These are phyloP conservation scores for Alternaria ventricosa DNA, from an alignment of 2,329 filamentous ascomycete genomes.

Conservation along the genomic window DNA sequence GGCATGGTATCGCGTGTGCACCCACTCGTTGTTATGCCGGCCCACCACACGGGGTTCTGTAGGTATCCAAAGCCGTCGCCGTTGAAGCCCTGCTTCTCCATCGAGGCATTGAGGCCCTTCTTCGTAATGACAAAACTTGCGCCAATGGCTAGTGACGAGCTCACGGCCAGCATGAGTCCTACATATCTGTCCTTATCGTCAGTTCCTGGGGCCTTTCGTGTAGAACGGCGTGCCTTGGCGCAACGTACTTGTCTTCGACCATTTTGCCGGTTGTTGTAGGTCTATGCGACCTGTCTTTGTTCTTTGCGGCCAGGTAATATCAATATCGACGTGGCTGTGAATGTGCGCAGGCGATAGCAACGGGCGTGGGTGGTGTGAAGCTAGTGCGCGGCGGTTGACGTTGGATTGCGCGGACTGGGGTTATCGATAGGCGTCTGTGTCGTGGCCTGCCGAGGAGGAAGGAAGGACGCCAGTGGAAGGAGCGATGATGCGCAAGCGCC, in stretches of 20 bases:
- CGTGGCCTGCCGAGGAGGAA: slow-evolving; percentile 1
- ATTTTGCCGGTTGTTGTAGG: slow-evolving; percentile 29
- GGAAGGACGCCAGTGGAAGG: not conserved
- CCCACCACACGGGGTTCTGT: slow-evolving; percentile 97
- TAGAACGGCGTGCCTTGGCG: slow-evolving; percentile 1
- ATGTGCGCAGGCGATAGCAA: not conserved
- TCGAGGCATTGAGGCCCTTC: slow-evolving; percentile 93
- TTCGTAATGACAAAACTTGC: slow-evolving; percentile 99
- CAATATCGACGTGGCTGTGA: not conserved
- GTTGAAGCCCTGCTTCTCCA: slow-evolving; percentile 91
- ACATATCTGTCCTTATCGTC: slow-evolving; percentile 47
- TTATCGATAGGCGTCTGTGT: slow-evolving; percentile 11
- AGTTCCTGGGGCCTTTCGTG: slow-evolving; percentile 17
- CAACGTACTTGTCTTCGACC: slow-evolving; percentile 52
- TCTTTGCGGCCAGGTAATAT: slow-evolving; percentile 3
- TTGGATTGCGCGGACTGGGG: slow-evolving; percentile 9
- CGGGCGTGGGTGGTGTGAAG: slow-evolving; percentile 2
- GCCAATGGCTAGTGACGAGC: slow-evolving; percentile 56
- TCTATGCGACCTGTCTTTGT: slow-evolving; percentile 12
- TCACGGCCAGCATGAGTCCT: slow-evolving; percentile 49
- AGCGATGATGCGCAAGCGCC: slow-evolving; percentile 4
- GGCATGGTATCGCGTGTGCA: not conserved
- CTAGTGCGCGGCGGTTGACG: slow-evolving; percentile 7
- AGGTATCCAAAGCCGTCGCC: slow-evolving; percentile 96
- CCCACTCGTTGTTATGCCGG: slow-evolving; percentile 86